Evolutionary conservation across 2,329 filamentous ascomycete species (phyloP).

Genomic region (Alternaria triticimaculans): DNA sequence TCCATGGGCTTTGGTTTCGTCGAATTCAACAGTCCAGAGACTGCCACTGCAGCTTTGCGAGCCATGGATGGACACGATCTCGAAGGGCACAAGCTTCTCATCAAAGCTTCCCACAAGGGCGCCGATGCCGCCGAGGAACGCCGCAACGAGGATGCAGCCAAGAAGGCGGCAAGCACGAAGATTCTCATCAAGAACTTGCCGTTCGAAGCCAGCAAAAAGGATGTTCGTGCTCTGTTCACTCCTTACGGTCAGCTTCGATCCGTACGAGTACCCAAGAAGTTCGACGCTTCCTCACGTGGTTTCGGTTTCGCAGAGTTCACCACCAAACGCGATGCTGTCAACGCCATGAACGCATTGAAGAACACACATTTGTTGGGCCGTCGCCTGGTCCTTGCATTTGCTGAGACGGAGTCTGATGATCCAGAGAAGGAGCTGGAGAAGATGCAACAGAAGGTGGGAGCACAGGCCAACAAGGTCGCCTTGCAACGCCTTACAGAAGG

Average conservation of each 20-base stretch:
- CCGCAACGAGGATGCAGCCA: conserved; percentile 79
- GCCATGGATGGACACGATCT: conserved; percentile 89
- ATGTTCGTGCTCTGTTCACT: conserved; percentile 83
- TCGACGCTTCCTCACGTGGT: conserved; percentile 84
- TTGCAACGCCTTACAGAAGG: conserved; percentile 85
- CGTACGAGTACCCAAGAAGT: conserved; percentile 93
- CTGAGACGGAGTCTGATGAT: conserved; percentile 85
- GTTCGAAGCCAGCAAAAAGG: conserved; percentile 90
- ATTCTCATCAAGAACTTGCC: conserved; percentile 98
- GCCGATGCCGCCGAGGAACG: conserved; percentile 87
- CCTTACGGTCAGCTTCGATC: conserved; percentile 92
- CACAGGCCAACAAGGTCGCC: conserved; percentile 88
- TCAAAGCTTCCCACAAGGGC: conserved; percentile 86
- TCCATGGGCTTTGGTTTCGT: conserved; percentile 97
- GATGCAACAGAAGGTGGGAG: conserved; percentile 95
- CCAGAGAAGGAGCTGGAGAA: conserved; percentile 95
- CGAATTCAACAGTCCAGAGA: conserved; percentile 79
- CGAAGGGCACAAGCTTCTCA: conserved; percentile 84
- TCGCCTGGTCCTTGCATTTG: conserved; percentile 88
- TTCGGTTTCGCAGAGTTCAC: conserved; percentile 98
- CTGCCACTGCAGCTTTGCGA: conserved; percentile 79
- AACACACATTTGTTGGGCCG: conserved; percentile 94
- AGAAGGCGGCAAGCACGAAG: conserved; percentile 85
- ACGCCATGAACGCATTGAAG: conserved; percentile 87
- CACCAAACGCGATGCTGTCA: conserved; percentile 85